Base-by-base conservation (phyloP, 1,139 yeast genomes). In the Suhomyces wounanorum region DNA sequence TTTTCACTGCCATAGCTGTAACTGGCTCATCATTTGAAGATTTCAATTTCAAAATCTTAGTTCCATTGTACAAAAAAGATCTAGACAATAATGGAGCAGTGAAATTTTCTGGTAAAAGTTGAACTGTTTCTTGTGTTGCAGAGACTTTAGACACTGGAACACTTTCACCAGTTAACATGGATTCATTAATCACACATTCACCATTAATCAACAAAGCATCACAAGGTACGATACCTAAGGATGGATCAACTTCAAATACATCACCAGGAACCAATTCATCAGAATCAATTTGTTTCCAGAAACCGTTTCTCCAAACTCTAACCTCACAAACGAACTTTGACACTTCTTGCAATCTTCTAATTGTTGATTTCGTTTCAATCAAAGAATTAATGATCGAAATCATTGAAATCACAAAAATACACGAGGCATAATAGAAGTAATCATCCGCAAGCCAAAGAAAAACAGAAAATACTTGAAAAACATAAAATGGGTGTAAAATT, bases 131-230 rank as follows among this genome's bases (percentile, higher is more conserved):
- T 26, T 79, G 80, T 0, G 80, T 73, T 1, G 96, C 91, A 3
- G 87, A 79, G 5, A 76, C 57, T 65, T 94, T 94, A 0, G 97
- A 82, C 2, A 94, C 96, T 0, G 99, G 99, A 1, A 94, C 98
- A 52, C 97, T 90, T 66, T 94, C 99, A 39, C 99, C 99, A 0
- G 98, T 94, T 31, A 92, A 78, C 96, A 92, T 92, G 10, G 96
- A 88, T 65, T 92, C 98, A 67, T 94, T 94, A 16, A 92, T 87
- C 51, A 94, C 90, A 67, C 96, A 89, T 64, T 91, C 98, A 48
- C 99, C 99, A 43, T 92, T 84, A 25, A 92, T 70, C 45, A 94
- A 73, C 16, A 95, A 69, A 1, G 96, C 88, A 69, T 95, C 99
- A 65, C 97, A 91, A 0, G 99, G 99, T 48, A 92, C 77, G 0